phyloP scores from a whole-genome alignment of 345 rosid species.

The Crucihimalaya himalaica region DNA sequence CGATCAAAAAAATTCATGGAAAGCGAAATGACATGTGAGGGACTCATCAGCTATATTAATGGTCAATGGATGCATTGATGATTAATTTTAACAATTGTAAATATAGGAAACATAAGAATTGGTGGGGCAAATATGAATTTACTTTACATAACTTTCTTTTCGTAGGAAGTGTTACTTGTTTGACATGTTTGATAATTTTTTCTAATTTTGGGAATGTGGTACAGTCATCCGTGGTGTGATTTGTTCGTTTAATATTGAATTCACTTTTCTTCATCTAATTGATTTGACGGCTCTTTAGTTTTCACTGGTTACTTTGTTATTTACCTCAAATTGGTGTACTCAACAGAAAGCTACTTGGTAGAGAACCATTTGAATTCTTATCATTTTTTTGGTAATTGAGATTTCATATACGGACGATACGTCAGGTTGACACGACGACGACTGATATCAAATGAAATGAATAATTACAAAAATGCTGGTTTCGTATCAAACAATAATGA shows the following conservation, averaged over 20 bases:
- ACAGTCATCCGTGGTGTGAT: conserved; percentile 28
- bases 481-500: conserved; percentile 32
- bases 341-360: conserved; percentile 19
- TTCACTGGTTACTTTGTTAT: conserved; percentile 34
- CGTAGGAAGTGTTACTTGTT: not conserved
- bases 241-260: not conserved
- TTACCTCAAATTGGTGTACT: conserved; percentile 36
- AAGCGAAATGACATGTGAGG: not conserved
- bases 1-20: not conserved
- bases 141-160: not conserved
- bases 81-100: not conserved
- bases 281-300: conserved; percentile 32
- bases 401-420: conserved; percentile 32
- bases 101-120: not conserved
- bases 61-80: not conserved
- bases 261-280: not conserved
- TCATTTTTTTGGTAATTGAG: conserved; percentile 24
- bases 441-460: conserved; percentile 22
- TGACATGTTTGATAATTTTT: not conserved
- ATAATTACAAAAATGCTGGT: conserved; percentile 22
- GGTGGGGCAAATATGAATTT: not conserved
- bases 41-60: not conserved
- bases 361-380: conserved; percentile 15
- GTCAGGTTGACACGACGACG: conserved; percentile 36
- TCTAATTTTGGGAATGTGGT: conserved; percentile 12